Percentiles rank a stretch among this genome's conserved stretches.
Conservation (phyloP, 768 basidiomycete species). For the Vararia minispora region DNA sequence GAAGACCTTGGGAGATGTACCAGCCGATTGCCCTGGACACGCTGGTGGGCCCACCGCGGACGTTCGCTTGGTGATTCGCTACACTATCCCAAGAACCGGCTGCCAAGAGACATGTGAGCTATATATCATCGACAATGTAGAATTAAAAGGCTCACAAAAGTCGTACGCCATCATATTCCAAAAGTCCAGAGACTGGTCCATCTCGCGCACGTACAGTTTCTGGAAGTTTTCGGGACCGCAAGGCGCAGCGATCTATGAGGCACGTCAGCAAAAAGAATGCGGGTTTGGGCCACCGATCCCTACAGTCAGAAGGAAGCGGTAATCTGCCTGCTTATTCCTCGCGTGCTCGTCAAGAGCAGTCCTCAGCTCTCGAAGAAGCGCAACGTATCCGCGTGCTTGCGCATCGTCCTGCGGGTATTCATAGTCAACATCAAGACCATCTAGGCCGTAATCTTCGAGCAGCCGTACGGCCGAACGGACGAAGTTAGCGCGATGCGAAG, state of each 20-base stretch:
- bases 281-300: too few species aligned
- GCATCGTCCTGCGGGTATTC: constrained; percentile 78
- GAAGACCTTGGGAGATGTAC: constrained; percentile 64
- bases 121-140: constrained; percentile 4
- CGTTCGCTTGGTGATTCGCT: constrained; percentile 79
- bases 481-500: constrained; percentile 56
- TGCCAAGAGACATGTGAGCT: constrained; percentile 64
- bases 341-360: constrained; percentile 68
- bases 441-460: constrained; percentile 85
- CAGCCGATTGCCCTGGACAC: constrained; percentile 54
- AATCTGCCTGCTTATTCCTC: constrained; percentile 45
- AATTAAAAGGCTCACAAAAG: constrained; percentile 39
- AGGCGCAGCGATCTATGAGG: constrained; percentile 73
- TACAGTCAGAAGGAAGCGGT: constrained; percentile 67
- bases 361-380: constrained; percentile 69
- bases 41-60: constrained; percentile 59
- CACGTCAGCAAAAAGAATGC: constrained; percentile 6
- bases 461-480: constrained; percentile 71
- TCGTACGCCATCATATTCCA: constrained; percentile 98
- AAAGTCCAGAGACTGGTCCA: constrained; percentile 84
- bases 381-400: constrained; percentile 77
- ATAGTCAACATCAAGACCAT: constrained; percentile 88
- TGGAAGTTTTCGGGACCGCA: constrained; percentile 83
- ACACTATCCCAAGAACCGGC: constrained; percentile 68
- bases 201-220: constrained; percentile 67